phyloP scores from a whole-genome alignment of 495 filamentous ascomycete species.

The Aspergillus haitiensis region DNA sequence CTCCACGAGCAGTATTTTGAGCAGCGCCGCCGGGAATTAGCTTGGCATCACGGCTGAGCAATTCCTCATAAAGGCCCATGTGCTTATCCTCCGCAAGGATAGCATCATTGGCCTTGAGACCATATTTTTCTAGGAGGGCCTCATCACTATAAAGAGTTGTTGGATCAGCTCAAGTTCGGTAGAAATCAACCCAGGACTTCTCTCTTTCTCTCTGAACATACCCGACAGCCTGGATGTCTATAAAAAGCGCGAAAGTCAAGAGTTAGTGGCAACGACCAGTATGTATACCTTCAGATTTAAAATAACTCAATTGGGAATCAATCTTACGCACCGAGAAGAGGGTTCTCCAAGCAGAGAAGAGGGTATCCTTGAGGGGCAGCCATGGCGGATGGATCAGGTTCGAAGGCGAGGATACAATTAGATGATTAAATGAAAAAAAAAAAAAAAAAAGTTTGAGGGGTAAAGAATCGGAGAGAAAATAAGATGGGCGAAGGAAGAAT shows the following conservation, averaged over 20 bases:
- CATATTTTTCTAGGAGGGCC: constrained; percentile 85
- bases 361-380: constrained; percentile 71
- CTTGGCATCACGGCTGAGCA: constrained; percentile 83
- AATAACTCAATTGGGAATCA: neutral
- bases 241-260: constrained; percentile 24
- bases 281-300: neutral
- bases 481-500: constrained; percentile 10
- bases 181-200: neutral
- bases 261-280: constrained; percentile 12
- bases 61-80: constrained; percentile 84
- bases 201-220: constrained; percentile 31
- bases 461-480: constrained; percentile 13
- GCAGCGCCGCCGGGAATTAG: constrained; percentile 95
- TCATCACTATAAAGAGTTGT: constrained; percentile 47
- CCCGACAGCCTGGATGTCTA: constrained; percentile 91
- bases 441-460: constrained; percentile 9
- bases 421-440: constrained; percentile 1
- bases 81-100: constrained; percentile 95
- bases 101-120: constrained; percentile 91
- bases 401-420: constrained; percentile 10
- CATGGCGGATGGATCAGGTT: constrained; percentile 47
- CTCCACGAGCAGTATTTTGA: constrained; percentile 96
- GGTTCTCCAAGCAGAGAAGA: constrained; percentile 92
- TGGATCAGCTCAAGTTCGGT: neutral
- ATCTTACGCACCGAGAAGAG: constrained; percentile 74